A percentile compares a stretch with the other conserved stretches of the same genome.
Conservation (phyloP, 352 stramenopile genomes). For the Phytopythium oedochilum region DNA sequence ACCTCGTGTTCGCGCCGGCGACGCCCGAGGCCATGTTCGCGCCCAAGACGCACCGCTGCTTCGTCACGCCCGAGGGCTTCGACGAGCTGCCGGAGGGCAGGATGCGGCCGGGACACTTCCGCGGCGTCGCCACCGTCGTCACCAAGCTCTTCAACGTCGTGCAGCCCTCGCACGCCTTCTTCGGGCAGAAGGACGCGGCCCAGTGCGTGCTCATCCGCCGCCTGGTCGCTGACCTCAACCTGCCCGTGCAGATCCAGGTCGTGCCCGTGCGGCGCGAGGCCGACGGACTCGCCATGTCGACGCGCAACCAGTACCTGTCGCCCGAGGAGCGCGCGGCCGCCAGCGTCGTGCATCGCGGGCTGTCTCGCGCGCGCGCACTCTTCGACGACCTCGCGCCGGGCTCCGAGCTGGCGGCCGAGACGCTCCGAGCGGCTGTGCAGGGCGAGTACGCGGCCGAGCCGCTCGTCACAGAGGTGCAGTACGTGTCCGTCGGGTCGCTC, state of each 20-base stretch:
- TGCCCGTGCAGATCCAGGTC: slow-evolving; percentile 91
- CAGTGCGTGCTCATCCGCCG: slow-evolving; percentile 95
- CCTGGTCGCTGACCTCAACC: slow-evolving; percentile 96
- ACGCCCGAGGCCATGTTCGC: slow-evolving; percentile 86
- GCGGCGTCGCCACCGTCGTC: slow-evolving; percentile 98
- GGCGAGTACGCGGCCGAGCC: slow-evolving; percentile 79
- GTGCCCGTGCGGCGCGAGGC: slow-evolving; percentile 91
- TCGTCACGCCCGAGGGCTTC: slow-evolving; percentile 93
- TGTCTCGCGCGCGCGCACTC: slow-evolving; percentile 39
- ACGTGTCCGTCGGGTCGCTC: slow-evolving; percentile 93
- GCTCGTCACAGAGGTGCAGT: slow-evolving; percentile 93
- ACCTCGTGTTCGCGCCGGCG: slow-evolving; percentile 87
- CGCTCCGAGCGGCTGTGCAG: slow-evolving; percentile 38
- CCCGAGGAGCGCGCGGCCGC: slow-evolving; percentile 85
- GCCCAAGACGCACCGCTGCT: slow-evolving; percentile 70
- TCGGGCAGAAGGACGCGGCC: slow-evolving; percentile 99
- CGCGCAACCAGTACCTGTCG: slow-evolving; percentile 97
- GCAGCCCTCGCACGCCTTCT: slow-evolving; percentile 94
- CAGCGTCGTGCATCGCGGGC: slow-evolving; percentile 85
- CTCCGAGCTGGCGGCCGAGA: slow-evolving; percentile 18
- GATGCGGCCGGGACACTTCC: slow-evolving; percentile 95
- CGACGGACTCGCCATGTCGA: slow-evolving; percentile 97
- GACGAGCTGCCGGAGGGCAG: slow-evolving; percentile 91
- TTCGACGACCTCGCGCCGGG: slow-evolving; percentile 26
- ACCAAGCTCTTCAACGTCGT: slow-evolving; percentile 99